Percentiles rank a stretch among this genome's conserved stretches.
Conservation (phyloP, 176 grass and related monocot genomes). For the Triticum turgidum region DNA sequence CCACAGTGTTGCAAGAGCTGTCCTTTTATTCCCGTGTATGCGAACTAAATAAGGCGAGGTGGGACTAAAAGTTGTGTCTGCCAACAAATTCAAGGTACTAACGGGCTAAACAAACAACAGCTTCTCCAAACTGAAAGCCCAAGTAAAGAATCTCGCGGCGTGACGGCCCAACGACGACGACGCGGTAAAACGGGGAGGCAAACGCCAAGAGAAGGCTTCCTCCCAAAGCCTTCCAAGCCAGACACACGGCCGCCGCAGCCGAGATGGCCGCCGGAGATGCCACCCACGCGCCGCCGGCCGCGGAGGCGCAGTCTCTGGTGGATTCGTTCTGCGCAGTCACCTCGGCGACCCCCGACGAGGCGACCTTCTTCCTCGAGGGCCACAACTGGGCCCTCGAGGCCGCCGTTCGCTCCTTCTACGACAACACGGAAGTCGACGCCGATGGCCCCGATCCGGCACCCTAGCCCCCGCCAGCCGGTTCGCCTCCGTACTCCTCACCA, state of each 20-base stretch:
- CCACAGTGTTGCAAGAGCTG: too few relatives aligned
- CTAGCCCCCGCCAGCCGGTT: background rate
- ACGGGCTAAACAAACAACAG: too few relatives aligned
- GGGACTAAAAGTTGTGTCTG: too few relatives aligned
- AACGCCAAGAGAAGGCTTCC: too few relatives aligned
- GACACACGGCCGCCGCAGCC: too few relatives aligned
- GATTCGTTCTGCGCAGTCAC: conserved; percentile 72
- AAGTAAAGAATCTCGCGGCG: background rate
- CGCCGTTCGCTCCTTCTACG: conserved; percentile 71
- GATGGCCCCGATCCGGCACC: background rate
- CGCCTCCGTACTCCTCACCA: background rate
- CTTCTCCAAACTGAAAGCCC: background rate
- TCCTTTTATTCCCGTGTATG: too few relatives aligned
- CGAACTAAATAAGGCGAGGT: too few relatives aligned
- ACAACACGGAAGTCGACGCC: conserved; percentile 29
- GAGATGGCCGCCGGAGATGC: conserved; percentile 23
- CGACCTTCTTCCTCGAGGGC: conserved; percentile 83
- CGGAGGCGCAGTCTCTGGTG: conserved; percentile 42
- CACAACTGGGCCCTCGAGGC: conserved; percentile 73
- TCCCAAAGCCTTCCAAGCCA: too few relatives aligned
- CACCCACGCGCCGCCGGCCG: conserved; percentile 31
- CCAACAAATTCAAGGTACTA: too few relatives aligned
- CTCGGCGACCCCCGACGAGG: conserved; percentile 57
- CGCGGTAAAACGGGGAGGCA: too few relatives aligned
- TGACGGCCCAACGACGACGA: too few relatives aligned